phyloP scores from a whole-genome alignment of 306 rosid genomes.

The Canavalia ensiformis region DNA sequence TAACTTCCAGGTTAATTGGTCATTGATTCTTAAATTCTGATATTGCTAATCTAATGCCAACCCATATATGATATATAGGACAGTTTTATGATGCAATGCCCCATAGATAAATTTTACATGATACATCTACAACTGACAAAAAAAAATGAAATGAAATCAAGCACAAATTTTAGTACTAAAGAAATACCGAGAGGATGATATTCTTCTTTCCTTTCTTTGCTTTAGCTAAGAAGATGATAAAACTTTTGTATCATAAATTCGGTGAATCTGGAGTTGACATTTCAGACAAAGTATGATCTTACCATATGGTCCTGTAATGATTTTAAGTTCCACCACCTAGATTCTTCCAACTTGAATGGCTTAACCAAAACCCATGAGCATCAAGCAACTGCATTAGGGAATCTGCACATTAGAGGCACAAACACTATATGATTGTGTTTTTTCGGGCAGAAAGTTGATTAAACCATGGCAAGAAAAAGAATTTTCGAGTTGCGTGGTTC shows the following conservation, averaged over 20 bases:
- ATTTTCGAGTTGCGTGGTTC: not conserved
- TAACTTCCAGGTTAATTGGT: not conserved
- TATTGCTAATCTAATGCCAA: not conserved
- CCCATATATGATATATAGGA: not conserved
- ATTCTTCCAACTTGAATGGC: constrained; percentile 15
- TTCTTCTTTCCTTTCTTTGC: no score
- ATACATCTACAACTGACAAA: not conserved
- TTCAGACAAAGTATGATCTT: not conserved
- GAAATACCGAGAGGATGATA: not conserved
- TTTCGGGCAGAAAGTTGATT: not conserved
- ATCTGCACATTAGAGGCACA: not conserved
- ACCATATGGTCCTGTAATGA: not conserved
- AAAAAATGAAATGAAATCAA: not conserved
- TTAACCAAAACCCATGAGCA: constrained; percentile 23
- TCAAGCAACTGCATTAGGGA: constrained; percentile 16
- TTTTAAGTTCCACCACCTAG: not conserved
- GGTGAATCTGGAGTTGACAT: constrained; percentile 9
- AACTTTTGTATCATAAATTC: no score
- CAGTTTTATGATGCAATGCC: not conserved
- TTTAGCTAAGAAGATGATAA: no score
- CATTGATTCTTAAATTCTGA: not conserved
- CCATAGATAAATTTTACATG: not conserved
- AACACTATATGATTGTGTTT: not conserved
- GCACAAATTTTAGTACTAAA: not conserved
- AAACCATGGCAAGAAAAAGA: not conserved